Evolutionary conservation across 192 early-diverging fungal species (phyloP), one percentile per base, ranked within the genome.

Genomic region (Martensiomyces pterosporus): DNA sequence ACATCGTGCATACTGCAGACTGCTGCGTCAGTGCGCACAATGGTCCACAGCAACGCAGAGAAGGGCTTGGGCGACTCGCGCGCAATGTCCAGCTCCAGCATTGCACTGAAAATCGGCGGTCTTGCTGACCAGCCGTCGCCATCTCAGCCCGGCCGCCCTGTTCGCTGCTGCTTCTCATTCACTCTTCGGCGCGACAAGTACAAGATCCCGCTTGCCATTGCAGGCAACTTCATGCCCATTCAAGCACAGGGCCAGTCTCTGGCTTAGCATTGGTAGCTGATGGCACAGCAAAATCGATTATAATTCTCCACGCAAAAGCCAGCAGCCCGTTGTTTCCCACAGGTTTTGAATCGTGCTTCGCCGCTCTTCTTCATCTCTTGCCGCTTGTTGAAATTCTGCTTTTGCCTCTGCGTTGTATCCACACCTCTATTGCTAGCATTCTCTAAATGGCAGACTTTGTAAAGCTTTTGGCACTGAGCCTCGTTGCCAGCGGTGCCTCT

Each of bases 181-280:
- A 97, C 94, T 0, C 93, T 97, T 24, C 82, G 94, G 42, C 75
- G 94, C 24, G 94, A 97, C 65, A 85, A 84, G 70, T 94, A 97
- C 68, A 88, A 90, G 60, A 97, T 97, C 50, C 87, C 84, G 18
- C 61, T 89, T 35, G 79, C 75, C 2, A 87, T 87, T 25, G 77
- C 83, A 8, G 85, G 85, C 50, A 85, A 87, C 45, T 87, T 87
- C 64, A 59, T 87, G 48, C 85, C 85, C 8, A 74, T 81, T 2
- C 39, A 57, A 36, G 38, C 48, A 12, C 34, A 27, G 17, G 19
- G 36, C 33, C 7, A 44, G 17, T 19, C 35, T 24, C 35, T 25
- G 25, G 22, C n/a, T n/a, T n/a, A n/a, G n/a, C n/a, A n/a, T n/a
- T n/a, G n/a, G n/a, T n/a, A n/a, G n/a, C n/a, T n/a, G n/a, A n/a